Base-by-base conservation (phyloP, 2,329 filamentous ascomycete species). In the Exophiala oligosperma region DNA sequence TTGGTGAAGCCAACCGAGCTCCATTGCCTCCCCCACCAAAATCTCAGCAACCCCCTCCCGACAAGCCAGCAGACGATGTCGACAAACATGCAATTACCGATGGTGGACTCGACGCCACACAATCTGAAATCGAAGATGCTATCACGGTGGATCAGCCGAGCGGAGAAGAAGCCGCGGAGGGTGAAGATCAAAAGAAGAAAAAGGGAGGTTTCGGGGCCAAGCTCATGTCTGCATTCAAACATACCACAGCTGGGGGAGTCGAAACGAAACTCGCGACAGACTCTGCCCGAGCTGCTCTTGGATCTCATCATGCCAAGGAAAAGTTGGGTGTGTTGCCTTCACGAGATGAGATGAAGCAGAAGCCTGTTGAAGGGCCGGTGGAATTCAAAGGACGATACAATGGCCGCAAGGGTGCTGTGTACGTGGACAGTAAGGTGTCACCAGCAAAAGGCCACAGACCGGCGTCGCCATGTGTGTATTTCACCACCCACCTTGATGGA, bases 1-100 rank as follows among this genome's bases (percentile, higher is more conserved):
- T 93, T 29, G 91, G 90, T 41, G 91, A 95, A 73, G 84, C 84
- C 9, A 92, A 92, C 73, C 89, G 89, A 64, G 87, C 89, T 0
- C 91, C 91, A 0, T 73, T 95, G 0, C 90, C 90, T 0, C 86
- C 83, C 9, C 82, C 83, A 23, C 82, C 83, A 14, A 71, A 70
- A 14, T 73, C 77, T 23, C 60, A 67, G 2, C 61, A 71, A 8
- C 73, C 79, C 28, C 79, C 81, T 2, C 75, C 81, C 21, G 77
- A 81, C 21, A 71, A 78, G 56, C 78, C 81, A 14, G 78, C 81
- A 14, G 78, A 76, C 9, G 78, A 80, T 1, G 56, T 86, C 41
- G 74, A 85, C 51, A 74, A 85, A 1, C 77, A 78, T 12, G 77
- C 80, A 24, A 74, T 78, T 23, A 80, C 81, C 56, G 78, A 80